A percentile compares a stretch with the other conserved stretches of the same genome.
These are phyloP conservation scores for Fraxinus excelsior DNA, from an alignment of 257 asterid species.

Conservation along the genomic window DNA sequence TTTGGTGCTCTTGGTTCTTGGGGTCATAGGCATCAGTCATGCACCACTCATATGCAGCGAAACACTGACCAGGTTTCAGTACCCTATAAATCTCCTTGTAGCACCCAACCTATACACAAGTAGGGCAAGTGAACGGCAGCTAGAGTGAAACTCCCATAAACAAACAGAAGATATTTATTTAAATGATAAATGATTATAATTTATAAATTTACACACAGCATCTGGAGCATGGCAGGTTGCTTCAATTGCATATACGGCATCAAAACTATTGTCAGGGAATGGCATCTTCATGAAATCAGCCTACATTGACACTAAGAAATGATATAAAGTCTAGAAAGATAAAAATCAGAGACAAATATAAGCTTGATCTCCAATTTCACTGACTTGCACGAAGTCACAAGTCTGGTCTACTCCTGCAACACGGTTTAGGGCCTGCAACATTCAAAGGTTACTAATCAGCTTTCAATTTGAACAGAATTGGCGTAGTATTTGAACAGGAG, in stretches of 20 bases:
- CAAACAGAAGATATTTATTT: too few relatives aligned
- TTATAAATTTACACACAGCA: constrained; percentile 49
- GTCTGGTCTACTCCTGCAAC: constrained; percentile 68
- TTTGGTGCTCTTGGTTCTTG: constrained; percentile 69
- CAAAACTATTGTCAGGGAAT: constrained; percentile 78
- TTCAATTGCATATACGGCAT: constrained; percentile 96
- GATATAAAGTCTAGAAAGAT: constrained; percentile 22
- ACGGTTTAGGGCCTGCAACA: constrained; percentile 66
- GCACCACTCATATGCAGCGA: constrained; percentile 98
- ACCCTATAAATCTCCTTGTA: constrained; percentile 88
- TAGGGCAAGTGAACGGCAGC: constrained; percentile 9
- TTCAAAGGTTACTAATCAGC: neutral
- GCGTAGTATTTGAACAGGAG: too few relatives aligned
- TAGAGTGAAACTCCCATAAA: neutral
- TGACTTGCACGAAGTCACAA: constrained; percentile 86
- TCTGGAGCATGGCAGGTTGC: constrained; percentile 99
- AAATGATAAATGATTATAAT: too few relatives aligned
- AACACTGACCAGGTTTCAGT: constrained; percentile 77
- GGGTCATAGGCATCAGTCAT: constrained; percentile 89
- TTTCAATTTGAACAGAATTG: neutral
- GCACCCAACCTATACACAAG: constrained; percentile 74
- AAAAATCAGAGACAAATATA: constrained; percentile 3
- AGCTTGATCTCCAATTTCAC: constrained; percentile 26
- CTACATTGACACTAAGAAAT: constrained; percentile 42
- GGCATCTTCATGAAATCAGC: constrained; percentile 99